Conservation (phyloP, 352 stramenopile genomes). For the Globisporangium cylindrosporum region DNA sequence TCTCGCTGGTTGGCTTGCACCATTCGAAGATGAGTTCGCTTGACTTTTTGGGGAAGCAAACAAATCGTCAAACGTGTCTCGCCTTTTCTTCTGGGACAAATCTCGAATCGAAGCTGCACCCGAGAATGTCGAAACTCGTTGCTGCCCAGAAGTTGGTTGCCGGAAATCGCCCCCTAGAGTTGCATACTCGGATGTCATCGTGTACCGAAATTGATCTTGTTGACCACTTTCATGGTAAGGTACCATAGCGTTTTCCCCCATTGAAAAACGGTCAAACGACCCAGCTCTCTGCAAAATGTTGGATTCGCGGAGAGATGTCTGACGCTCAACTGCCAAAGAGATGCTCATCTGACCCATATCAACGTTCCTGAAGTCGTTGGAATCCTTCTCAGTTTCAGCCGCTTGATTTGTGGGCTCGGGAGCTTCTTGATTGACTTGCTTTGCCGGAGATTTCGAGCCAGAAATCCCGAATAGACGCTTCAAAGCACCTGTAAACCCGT, state of each 20-base stretch:
- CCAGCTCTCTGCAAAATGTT: conserved; percentile 1
- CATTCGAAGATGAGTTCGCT: not conserved
- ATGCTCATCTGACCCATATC: not conserved
- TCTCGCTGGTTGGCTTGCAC: not conserved
- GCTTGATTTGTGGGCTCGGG: not conserved
- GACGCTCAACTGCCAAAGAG: not conserved
- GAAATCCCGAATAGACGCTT: conserved; percentile 72
- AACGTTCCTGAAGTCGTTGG: not conserved
- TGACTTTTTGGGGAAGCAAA: conserved; percentile 58
- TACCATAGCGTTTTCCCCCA: conserved; percentile 14
- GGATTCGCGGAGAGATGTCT: not conserved
- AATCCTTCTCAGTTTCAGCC: not conserved
- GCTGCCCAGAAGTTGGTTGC: not conserved
- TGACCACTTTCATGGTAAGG: conserved; percentile 4
- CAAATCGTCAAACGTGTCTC: conserved; percentile 73
- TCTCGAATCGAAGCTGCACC: not conserved
- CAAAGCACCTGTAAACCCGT: conserved; percentile 46
- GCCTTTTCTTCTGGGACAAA: conserved; percentile 26
- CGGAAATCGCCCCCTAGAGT: not conserved
- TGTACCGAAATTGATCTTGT: conserved; percentile 32
- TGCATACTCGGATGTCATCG: conserved; percentile 20
- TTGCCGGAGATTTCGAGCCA: conserved; percentile 18
- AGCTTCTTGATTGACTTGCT: not conserved
- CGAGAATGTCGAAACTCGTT: conserved; percentile 3
- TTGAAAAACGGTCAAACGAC: conserved; percentile 10